Conservation (phyloP, 2,329 filamentous ascomycete species). For the Beauveria pseudobassiana region DNA sequence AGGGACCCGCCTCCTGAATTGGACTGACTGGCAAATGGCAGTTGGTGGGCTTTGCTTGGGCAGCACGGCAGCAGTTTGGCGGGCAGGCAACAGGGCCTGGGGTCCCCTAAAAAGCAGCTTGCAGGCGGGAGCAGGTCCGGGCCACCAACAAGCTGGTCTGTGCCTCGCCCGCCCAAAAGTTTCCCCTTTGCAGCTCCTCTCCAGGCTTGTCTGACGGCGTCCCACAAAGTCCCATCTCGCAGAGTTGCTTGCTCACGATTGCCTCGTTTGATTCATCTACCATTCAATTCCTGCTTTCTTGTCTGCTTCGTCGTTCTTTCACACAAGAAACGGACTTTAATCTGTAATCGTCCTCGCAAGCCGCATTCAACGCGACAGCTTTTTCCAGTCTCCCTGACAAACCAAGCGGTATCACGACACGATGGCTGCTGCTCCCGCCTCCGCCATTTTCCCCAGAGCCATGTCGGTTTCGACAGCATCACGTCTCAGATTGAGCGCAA, state of each 20-base stretch:
- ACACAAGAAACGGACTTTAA: not conserved
- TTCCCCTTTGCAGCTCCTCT: constrained; percentile 12
- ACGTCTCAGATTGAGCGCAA: constrained; percentile 99
- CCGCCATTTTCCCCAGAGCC: constrained; percentile 81
- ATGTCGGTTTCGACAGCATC: constrained; percentile 99
- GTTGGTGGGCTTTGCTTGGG: not conserved
- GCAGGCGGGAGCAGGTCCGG: not conserved
- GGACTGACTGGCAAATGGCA: not conserved
- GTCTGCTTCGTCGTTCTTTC: constrained; percentile 10
- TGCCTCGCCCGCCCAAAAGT: constrained; percentile 10
- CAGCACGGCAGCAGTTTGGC: not conserved
- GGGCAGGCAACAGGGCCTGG: not conserved
- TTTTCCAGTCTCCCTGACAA: not conserved
- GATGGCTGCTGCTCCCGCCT: constrained; percentile 57
- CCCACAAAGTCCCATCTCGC: constrained; percentile 12
- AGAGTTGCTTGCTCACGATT: constrained; percentile 10
- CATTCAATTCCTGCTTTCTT: not conserved
- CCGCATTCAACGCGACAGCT: not conserved
- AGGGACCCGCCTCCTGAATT: constrained; percentile 11
- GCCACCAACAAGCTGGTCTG: constrained; percentile 7
- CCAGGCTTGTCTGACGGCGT: constrained; percentile 10
- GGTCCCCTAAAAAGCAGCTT: not conserved
- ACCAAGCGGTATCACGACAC: constrained; percentile 9
- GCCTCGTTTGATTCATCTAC: constrained; percentile 5
- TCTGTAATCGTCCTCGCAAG: not conserved